Evolutionary conservation across 169 alveolate species (phyloP).

Genomic region (Eimeria maxima): DNA sequence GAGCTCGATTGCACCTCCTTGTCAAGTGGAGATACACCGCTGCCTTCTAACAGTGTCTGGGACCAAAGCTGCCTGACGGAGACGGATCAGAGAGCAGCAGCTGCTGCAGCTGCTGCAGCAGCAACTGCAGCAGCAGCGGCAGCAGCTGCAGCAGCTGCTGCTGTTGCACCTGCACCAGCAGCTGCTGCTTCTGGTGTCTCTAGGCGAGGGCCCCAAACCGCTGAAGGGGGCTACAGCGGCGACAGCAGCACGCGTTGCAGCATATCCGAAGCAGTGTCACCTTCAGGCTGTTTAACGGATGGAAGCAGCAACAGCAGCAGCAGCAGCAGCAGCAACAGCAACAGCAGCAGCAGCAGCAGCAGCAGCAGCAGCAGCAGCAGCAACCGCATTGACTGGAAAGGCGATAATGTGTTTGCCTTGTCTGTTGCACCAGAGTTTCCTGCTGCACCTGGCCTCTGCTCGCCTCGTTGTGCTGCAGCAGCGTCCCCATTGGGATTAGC

Average conservation of each 20-base stretch:
- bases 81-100: neutral
- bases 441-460: neutral
- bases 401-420: neutral
- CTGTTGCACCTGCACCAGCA: neutral
- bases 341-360: too few relatives aligned
- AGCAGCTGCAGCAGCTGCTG: neutral
- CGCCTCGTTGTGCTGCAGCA: constrained; percentile 2
- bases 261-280: constrained; percentile 6
- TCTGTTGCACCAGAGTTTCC: neutral
- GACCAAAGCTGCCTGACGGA: neutral
- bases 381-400: neutral
- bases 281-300: neutral
- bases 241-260: constrained; percentile 72
- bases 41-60: neutral
- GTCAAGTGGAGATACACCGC: constrained; percentile 1
- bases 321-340: too few relatives aligned
- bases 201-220: neutral
- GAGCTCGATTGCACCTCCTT: neutral
- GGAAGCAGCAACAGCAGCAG: neutral
- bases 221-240: constrained; percentile 7
- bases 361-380: too few relatives aligned
- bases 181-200: neutral
- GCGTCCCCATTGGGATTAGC: constrained; percentile 41
- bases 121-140: neutral
- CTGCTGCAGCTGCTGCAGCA: neutral